These are phyloP conservation scores for Moesziomyces antarcticus DNA, from an alignment of 1,284 basidiomycete species.

Conservation along the genomic window DNA sequence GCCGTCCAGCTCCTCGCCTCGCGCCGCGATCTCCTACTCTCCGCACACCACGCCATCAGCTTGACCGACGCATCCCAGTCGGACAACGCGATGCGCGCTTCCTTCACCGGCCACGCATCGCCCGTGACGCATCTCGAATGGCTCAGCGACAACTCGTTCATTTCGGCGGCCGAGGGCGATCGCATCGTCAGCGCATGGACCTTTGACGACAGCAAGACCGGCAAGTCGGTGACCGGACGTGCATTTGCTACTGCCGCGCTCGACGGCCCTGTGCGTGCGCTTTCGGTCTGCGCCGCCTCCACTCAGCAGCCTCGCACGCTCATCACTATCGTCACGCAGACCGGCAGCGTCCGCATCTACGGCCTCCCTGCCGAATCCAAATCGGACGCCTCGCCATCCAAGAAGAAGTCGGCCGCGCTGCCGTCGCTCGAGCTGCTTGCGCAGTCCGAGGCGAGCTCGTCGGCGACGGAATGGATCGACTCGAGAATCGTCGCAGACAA, in stretches of 20 bases:
- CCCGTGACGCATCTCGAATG: constrained; percentile 60
- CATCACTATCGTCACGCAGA: constrained; percentile 67
- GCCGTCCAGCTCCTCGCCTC: constrained; percentile 39
- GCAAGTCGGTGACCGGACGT: constrained; percentile 23
- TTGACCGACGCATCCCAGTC: constrained; percentile 24
- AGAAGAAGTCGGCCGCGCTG: constrained; percentile 46
- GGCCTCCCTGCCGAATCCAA: constrained; percentile 52
- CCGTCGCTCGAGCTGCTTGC: constrained; percentile 35
- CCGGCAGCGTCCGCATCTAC: constrained; percentile 58
- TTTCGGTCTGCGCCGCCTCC: constrained; percentile 32
- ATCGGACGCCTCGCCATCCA: constrained; percentile 38
- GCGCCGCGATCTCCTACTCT: constrained; percentile 29
- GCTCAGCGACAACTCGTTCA: constrained; percentile 69
- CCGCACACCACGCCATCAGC: constrained; percentile 57
- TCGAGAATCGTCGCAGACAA: constrained; percentile 38
- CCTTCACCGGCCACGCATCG: constrained; percentile 59
- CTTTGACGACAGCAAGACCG: constrained; percentile 64
- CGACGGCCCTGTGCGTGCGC: constrained; percentile 67
- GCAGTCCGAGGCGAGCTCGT: constrained; percentile 20
- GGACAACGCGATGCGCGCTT: constrained; percentile 16
- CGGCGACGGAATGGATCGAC: constrained; percentile 45
- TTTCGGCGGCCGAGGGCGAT: constrained; percentile 80
- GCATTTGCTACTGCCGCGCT: constrained; percentile 67
- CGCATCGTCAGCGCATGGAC: constrained; percentile 78
- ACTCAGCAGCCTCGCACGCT: constrained; percentile 66